These are phyloP conservation scores for Bryoglossum gracile DNA, from an alignment of 495 filamentous ascomycete genomes.

Conservation along the genomic window DNA sequence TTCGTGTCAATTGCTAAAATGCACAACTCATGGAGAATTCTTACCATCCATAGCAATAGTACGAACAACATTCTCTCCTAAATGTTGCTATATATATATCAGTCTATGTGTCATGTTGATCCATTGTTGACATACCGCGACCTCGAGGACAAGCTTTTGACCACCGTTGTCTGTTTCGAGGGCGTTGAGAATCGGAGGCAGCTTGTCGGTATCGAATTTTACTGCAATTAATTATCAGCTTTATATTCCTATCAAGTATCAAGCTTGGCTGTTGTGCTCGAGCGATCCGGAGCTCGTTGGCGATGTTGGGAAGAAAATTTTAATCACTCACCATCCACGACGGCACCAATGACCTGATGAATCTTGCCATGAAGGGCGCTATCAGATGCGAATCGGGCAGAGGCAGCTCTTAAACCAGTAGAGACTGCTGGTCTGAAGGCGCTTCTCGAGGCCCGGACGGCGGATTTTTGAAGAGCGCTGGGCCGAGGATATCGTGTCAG, in stretches of 20 bases:
- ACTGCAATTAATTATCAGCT: conserved; percentile 32
- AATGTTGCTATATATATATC: conserved; percentile 76
- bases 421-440: conserved; percentile 57
- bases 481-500: conserved; percentile 41
- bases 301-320: conserved; percentile 19
- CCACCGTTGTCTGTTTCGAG: conserved; percentile 84
- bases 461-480: conserved; percentile 70
- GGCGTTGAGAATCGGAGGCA: conserved; percentile 97
- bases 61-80: conserved; percentile 98
- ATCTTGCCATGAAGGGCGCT: conserved; percentile 67
- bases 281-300: conserved; percentile 14
- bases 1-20: conserved; percentile 19
- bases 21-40: conserved; percentile 27
- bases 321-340: conserved; percentile 60
- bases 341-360: conserved; percentile 72
- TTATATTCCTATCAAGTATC: not conserved
- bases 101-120: conserved; percentile 26
- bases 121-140: conserved; percentile 64
- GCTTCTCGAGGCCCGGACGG: conserved; percentile 61
- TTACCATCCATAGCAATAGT: conserved; percentile 99
- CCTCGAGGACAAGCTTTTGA: conserved; percentile 93
- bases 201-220: conserved; percentile 92
- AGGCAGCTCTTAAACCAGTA: conserved; percentile 52
- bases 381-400: conserved; percentile 65
- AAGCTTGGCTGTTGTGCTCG: conserved; percentile 17